phyloP scores from a whole-genome alignment of 1,284 basidiomycete genomes.

The Earliella scabrosa region DNA sequence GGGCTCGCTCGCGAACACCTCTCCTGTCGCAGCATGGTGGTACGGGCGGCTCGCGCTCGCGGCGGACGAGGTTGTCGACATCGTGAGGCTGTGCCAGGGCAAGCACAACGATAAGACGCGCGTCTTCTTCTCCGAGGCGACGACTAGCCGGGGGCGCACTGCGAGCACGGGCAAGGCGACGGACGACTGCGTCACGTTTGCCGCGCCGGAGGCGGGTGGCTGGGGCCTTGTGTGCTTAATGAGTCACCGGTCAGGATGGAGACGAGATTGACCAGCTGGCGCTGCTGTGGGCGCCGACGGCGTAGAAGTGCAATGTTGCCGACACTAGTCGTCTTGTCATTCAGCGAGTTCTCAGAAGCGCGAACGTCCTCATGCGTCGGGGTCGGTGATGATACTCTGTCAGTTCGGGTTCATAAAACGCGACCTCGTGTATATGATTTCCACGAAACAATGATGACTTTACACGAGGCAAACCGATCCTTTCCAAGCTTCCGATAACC shows the following conservation, averaged over 20 bases:
- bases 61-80: slow-evolving; percentile 1
- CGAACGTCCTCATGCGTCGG: too few species aligned
- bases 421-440: too few species aligned
- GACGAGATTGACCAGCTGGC: slow-evolving; percentile 18
- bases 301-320: too few species aligned
- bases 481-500: too few species aligned
- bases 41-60: slow-evolving; percentile 13
- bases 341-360: too few species aligned
- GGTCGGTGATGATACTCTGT: too few species aligned
- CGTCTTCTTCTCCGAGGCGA: slow-evolving; percentile 12
- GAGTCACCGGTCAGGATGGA: slow-evolving; percentile 14
- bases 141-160: slow-evolving; percentile 9
- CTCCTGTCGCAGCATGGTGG: slow-evolving; percentile 12
- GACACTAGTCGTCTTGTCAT: too few species aligned
- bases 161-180: slow-evolving; percentile 5
- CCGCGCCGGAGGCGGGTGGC: slow-evolving; percentile 11
- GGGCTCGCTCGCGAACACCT: slow-evolving; percentile 9
- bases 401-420: too few species aligned
- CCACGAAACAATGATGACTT: too few species aligned
- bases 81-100: slow-evolving; percentile 9
- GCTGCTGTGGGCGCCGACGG: slow-evolving; percentile 5
- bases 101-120: slow-evolving; percentile 12
- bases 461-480: too few species aligned
- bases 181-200: slow-evolving; percentile 3
- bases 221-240: slow-evolving; percentile 8